Base-by-base conservation (phyloP, 2,329 filamentous ascomycete species). In the Escovopsis sp. region DNA sequence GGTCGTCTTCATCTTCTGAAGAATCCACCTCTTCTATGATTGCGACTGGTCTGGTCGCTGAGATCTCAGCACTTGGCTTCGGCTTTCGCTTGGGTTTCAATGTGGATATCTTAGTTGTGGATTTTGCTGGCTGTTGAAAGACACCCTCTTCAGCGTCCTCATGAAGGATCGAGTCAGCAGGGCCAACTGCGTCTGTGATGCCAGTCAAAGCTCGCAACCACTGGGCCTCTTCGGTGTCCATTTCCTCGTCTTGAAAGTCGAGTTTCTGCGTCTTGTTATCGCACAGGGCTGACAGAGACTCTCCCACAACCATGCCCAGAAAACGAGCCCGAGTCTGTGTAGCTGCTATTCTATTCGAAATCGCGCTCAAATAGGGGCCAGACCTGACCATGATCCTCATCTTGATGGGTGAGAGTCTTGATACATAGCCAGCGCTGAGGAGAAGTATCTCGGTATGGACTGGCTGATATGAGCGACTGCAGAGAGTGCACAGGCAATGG, bases 271-370 rank as follows among this genome's bases (percentile, higher is more conserved):
- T 81, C 26, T 71, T 72, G 50, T 84, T 82, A 44, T 81, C 73
- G 4, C 74, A 64, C 2, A 94, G 59, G 2, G 64, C 57, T 1
- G 77, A 81, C 0, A 82, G 60, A 0, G 80, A 76, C 50, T 86
- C 86, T 4, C 85, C 91, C 30, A 94, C 78, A 2, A 84, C 69
- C 77, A 98, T 93, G 0, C 91, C 91, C 1, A 98, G 69, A 50
- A 94, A 85, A 15, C 87, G 76, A 12, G 84, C 80, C 49, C 80
- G 73, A 6, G 68, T 67, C 35, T 91, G 87, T 4, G 86, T 80
- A 12, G 86, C 75, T 11, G 78, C 77, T 6, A 98, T 74, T 23
- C 88, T 76, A 56, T 93, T 94, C 1, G 91, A 95, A 32, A 95
- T 78, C 6, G 80, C 73, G 48, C 75, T 80, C 39, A 94, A 68